Base-by-base conservation (phyloP, 169 alveolate species). In the Eimeria tenella region DNA sequence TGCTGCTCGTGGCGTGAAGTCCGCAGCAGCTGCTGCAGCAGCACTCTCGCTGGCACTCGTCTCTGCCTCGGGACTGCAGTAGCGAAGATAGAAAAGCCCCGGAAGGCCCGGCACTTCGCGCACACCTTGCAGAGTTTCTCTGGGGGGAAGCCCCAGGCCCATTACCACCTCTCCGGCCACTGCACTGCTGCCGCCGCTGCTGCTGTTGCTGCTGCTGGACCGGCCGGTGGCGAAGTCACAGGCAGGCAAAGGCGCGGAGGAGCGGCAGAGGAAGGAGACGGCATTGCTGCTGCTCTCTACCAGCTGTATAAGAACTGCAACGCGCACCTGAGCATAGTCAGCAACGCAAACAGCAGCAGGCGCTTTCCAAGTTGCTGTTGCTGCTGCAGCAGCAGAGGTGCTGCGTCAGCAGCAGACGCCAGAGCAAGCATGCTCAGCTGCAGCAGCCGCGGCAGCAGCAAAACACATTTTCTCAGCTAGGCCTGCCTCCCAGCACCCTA, bases 211-310 rank as follows among this genome's bases (percentile, higher is more conserved):
- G 58, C 58, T 63, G 75, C 92, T 84, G 62, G 49, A 8, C 56
- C 19, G 6, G 65, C 65, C 49, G 15, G 15, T 49, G 13, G 55
- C 50, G 60, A 42, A 53, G 73, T 15, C 88, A 50, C 65, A 55
- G 6, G 70, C 17, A 50, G 88, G 71, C 31, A 79, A n/a, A 79
- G 88, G 68, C 58, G 88, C 88, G 6, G 83, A 82, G 1, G 94
- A 73, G 50, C 94, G 94, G 77, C 94, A 90, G 55, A 90, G 60
- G 50, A 90, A 90, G 31, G 94, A 90, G 5, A 79, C 88, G 23
- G 94, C 88, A 17, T 75, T 84, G 82, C 89, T 73, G 82, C 71
- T 31, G 63, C 89, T 56, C 56, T 90, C 87, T 7, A 90, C 82
- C 42, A 90, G 82, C 89, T 90, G 94, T 0, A 90, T 50, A 5